These are phyloP conservation scores for Cladorrhinum samala DNA, from an alignment of 495 filamentous ascomycete species.

Conservation along the genomic window DNA sequence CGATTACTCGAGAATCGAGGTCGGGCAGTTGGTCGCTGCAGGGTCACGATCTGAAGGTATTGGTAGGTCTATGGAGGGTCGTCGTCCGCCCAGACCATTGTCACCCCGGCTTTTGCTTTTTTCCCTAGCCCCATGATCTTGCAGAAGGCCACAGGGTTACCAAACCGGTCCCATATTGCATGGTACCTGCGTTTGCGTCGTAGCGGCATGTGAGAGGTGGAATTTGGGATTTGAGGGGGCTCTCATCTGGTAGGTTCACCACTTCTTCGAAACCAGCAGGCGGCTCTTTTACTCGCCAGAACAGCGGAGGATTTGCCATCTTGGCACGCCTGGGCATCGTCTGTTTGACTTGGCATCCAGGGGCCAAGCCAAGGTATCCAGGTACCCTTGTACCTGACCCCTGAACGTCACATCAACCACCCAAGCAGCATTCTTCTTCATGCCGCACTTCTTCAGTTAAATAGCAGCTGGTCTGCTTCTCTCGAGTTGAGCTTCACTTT, in stretches of 20 bases:
- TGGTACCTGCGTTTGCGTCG: background rate
- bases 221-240: conserved; percentile 8
- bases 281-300: conserved; percentile 13
- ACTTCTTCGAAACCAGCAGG: conserved; percentile 21
- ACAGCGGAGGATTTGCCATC: conserved; percentile 15
- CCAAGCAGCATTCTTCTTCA: conserved; percentile 15
- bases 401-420: conserved; percentile 17
- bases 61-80: too few species aligned
- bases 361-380: conserved; percentile 13
- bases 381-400: conserved; percentile 11
- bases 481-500: conserved; percentile 1
- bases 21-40: background rate
- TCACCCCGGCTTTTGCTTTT: background rate
- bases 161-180: background rate
- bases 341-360: conserved; percentile 31
- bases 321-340: conserved; percentile 19
- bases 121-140: background rate
- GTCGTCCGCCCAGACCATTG: too few species aligned
- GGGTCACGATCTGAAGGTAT: too few species aligned
- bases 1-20: too few species aligned
- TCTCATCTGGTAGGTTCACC: conserved; percentile 20
- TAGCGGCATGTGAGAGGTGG: too few species aligned
- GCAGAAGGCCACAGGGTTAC: background rate
- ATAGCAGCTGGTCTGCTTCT: conserved; percentile 20
- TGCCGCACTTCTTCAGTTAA: conserved; percentile 22